A percentile compares a stretch with the other conserved stretches of the same genome.
phyloP scores from a whole-genome alignment of 208 protist species.

The Strigomonas galati region DNA sequence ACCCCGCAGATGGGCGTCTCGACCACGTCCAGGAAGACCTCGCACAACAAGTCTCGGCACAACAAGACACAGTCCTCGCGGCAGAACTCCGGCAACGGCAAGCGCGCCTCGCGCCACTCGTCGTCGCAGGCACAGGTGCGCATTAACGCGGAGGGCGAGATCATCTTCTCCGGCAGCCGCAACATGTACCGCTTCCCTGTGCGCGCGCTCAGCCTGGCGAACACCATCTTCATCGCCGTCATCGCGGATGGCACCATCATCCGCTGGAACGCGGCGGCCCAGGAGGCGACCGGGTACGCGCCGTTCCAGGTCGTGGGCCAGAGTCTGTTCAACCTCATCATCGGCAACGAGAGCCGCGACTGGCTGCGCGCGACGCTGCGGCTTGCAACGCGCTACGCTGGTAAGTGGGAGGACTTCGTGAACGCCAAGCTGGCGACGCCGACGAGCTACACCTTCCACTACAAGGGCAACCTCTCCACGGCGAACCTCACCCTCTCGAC shows the following conservation, averaged over 20 bases:
- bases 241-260: constrained; percentile 85
- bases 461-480: constrained; percentile 57
- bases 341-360: constrained; percentile 33
- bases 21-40: not conserved
- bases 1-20: not conserved
- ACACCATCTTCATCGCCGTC: constrained; percentile 66
- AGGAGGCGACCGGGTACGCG: constrained; percentile 55
- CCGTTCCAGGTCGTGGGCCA: constrained; percentile 67
- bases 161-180: constrained; percentile 75
- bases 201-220: constrained; percentile 37
- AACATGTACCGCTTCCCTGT: constrained; percentile 80
- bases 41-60: not conserved
- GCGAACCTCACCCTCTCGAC: constrained; percentile 63
- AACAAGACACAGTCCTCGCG: not conserved
- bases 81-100: constrained; percentile 1
- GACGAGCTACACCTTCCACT: constrained; percentile 58
- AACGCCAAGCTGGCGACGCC: constrained; percentile 41
- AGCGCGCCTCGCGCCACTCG: constrained; percentile 16
- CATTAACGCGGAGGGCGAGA: constrained; percentile 64
- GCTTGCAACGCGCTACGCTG: constrained; percentile 43
- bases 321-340: constrained; percentile 63
- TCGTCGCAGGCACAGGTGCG: constrained; percentile 18
- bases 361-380: constrained; percentile 45
- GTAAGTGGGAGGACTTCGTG: constrained; percentile 65
- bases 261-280: constrained; percentile 71